phyloP scores from a whole-genome alignment of 129 eudicot species.

The Pittosporum tobira region DNA sequence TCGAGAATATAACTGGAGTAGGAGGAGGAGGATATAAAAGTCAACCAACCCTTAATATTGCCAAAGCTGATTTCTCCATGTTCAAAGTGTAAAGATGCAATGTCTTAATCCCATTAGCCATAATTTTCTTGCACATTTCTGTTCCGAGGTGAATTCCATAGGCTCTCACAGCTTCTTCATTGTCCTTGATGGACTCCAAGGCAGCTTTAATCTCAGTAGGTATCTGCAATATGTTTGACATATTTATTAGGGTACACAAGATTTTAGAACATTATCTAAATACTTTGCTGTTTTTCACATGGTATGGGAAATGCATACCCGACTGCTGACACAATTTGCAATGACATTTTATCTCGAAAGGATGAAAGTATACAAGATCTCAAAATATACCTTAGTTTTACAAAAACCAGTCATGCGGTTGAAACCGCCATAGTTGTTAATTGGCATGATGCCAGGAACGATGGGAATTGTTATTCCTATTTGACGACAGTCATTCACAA shows the following conservation, averaged over 20 bases:
- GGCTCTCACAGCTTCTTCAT: conserved; percentile 93
- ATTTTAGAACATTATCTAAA: no score
- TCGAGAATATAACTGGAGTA: not conserved
- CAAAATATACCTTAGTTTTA: conserved; percentile 77
- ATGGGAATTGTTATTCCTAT: conserved; percentile 91
- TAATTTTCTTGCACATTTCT: conserved; percentile 98
- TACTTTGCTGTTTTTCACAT: no score
- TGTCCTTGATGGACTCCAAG: conserved; percentile 97
- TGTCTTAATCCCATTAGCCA: conserved; percentile 86
- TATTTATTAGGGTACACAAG: no score
- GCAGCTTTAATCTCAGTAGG: conserved; percentile 82
- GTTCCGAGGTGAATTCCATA: conserved; percentile 93
- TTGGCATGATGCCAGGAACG: conserved; percentile 99
- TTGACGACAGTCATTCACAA: conserved; percentile 91
- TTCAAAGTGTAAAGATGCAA: conserved; percentile 90
- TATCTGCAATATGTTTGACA: conserved; percentile 46
- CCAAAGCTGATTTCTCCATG: conserved; percentile 97
- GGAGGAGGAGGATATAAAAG: conserved; percentile 7
- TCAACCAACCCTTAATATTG: conserved; percentile 71
- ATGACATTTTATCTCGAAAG: not conserved
- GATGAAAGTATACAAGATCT: not conserved
- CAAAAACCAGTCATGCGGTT: conserved; percentile 97
- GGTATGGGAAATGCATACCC: no score
- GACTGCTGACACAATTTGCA: not conserved
- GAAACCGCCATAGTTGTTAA: conserved; percentile 85